Evolutionary conservation across 495 filamentous ascomycete species (phyloP).

Genomic region (Aspergillus diversus): DNA sequence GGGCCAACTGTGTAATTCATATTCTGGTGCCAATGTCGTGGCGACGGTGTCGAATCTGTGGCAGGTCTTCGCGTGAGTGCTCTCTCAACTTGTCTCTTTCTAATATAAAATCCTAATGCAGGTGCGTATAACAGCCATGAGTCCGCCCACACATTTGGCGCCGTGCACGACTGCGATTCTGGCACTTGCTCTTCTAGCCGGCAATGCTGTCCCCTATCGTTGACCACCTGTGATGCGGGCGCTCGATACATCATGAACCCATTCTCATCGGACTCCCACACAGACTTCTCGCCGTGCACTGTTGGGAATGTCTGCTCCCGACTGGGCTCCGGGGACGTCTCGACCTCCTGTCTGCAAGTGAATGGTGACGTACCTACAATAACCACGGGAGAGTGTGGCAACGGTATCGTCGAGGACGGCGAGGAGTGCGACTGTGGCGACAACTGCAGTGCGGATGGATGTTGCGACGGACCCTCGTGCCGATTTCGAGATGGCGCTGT

Average conservation of each 20-base stretch:
- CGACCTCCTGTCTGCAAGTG: conserved; percentile 68
- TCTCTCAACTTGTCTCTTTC: background rate
- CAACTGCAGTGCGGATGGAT: conserved; percentile 63
- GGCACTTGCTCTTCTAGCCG: conserved; percentile 63
- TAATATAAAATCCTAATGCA: background rate
- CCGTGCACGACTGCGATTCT: conserved; percentile 82
- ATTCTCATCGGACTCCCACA: conserved; percentile 67
- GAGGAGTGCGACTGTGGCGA: conserved; percentile 91
- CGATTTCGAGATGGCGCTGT: conserved; percentile 70
- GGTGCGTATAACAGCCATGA: conserved; percentile 58
- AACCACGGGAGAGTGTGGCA: conserved; percentile 78
- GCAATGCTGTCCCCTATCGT: conserved; percentile 79
- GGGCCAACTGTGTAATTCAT: conserved; percentile 73
- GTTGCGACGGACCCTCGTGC: conserved; percentile 86
- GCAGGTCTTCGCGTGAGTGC: conserved; percentile 76
- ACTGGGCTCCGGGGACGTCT: conserved; percentile 69
- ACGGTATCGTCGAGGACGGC: conserved; percentile 89
- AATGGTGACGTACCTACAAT: conserved; percentile 76
- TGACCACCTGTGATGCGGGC: conserved; percentile 67
- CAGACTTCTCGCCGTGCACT: conserved; percentile 79
- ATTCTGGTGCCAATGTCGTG: conserved; percentile 82
- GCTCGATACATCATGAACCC: conserved; percentile 89
- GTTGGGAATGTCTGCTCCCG: conserved; percentile 89
- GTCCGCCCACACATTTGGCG: conserved; percentile 88
- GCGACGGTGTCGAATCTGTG: conserved; percentile 76